Conservation (phyloP, 495 filamentous ascomycete genomes). For the Letharia lupina region DNA sequence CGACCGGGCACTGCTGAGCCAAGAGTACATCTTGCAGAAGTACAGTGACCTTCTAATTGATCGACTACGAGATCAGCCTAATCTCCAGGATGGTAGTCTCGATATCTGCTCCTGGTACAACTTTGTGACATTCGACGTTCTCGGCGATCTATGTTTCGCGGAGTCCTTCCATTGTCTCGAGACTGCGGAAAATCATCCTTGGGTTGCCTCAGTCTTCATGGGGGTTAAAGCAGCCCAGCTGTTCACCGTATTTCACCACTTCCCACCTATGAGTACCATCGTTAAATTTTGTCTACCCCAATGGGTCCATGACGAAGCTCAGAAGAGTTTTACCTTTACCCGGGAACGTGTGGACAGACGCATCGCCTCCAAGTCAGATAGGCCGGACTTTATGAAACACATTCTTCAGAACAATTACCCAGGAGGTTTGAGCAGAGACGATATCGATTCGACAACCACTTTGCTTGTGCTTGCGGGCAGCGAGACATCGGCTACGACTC, state of each 20-base stretch:
- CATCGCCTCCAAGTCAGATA: constrained; percentile 24
- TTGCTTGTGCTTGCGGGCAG: constrained; percentile 44
- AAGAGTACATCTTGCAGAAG: constrained; percentile 36
- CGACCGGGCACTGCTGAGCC: constrained; percentile 30
- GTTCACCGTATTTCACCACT: constrained; percentile 13
- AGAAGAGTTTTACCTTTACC: constrained; percentile 10
- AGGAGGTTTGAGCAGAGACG: constrained; percentile 29
- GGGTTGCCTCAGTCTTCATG: constrained; percentile 44
- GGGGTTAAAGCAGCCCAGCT: constrained; percentile 26
- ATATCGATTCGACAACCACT: constrained; percentile 38
- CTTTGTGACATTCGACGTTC: constrained; percentile 53
- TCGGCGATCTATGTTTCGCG: constrained; percentile 53
- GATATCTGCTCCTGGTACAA: constrained; percentile 49
- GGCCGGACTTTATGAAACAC: constrained; percentile 34
- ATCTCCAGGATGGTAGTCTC: constrained; percentile 24
- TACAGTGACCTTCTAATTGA: constrained; percentile 41
- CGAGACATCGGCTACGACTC: constrained; percentile 47
- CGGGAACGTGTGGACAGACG: constrained; percentile 24
- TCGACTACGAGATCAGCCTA: constrained; percentile 32
- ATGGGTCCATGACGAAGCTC: not conserved
- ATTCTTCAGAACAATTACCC: constrained; percentile 27
- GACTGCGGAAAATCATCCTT: constrained; percentile 42
- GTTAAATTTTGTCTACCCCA: constrained; percentile 4
- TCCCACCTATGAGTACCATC: constrained; percentile 11
- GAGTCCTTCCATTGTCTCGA: constrained; percentile 49